Conservation (phyloP, 73 alveolate species). For the Durusdinium trenchii region DNA sequence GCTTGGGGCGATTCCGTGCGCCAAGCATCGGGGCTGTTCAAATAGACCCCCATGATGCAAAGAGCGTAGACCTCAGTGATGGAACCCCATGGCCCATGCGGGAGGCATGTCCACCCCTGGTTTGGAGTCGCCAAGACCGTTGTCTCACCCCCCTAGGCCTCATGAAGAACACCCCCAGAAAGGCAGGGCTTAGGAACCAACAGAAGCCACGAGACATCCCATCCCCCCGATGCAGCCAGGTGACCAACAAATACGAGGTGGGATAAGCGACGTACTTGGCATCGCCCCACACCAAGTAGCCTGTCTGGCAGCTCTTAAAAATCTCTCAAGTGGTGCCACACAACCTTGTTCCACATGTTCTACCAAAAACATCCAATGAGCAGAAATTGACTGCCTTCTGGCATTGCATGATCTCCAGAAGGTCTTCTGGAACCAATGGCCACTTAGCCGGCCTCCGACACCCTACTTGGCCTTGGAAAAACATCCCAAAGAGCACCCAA, state of each 20-base stretch:
- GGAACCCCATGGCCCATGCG: neutral
- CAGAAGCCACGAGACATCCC: too few relatives aligned
- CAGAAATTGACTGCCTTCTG: neutral
- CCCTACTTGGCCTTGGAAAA: neutral
- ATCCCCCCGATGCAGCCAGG: neutral
- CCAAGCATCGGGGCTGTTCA: slow-evolving; percentile 51
- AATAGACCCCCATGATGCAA: slow-evolving; percentile 50
- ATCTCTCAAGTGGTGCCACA: neutral
- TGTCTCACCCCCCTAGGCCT: neutral
- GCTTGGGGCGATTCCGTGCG: too few relatives aligned
- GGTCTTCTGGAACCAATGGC: neutral
- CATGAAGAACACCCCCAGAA: too few relatives aligned
- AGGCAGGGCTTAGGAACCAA: too few relatives aligned
- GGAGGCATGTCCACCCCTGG: neutral
- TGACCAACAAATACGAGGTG: neutral
- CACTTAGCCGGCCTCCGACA: neutral
- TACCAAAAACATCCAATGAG: too few relatives aligned
- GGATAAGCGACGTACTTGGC: slow-evolving; percentile 1
- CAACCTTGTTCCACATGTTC: neutral
- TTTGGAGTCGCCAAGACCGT: neutral
- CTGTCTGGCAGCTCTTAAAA: neutral
- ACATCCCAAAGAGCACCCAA: too few relatives aligned
- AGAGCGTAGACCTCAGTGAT: slow-evolving; percentile 15
- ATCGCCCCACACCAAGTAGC: slow-evolving; percentile 75
- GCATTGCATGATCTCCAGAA: too few relatives aligned